These are phyloP conservation scores for Hypoxylon fragiforme DNA, from an alignment of 495 filamentous ascomycete genomes.

Conservation along the genomic window DNA sequence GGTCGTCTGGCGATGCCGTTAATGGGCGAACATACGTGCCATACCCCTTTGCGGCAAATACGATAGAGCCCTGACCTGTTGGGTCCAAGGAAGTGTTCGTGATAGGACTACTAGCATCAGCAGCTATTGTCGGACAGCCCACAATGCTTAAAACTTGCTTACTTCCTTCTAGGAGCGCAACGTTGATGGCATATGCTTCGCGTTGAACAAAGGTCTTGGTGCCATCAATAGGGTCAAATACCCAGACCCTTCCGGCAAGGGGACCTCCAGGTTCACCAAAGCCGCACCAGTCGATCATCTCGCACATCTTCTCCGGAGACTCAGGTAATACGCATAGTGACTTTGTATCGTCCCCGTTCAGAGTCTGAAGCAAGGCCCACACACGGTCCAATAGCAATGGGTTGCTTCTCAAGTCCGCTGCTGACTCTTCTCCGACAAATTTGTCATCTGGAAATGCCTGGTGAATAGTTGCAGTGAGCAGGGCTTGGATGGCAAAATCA, in stretches of 20 bases:
- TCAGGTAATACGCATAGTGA: slow-evolving; percentile 45
- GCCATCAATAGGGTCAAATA: slow-evolving; percentile 74
- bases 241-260: slow-evolving; percentile 56
- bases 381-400: slow-evolving; percentile 55
- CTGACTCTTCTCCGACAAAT: slow-evolving; percentile 66
- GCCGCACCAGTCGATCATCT: slow-evolving; percentile 64
- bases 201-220: slow-evolving; percentile 66
- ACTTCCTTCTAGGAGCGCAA: slow-evolving; percentile 45
- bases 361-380: slow-evolving; percentile 49
- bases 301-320: slow-evolving; percentile 59
- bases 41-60: slow-evolving; percentile 59
- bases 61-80: slow-evolving; percentile 57
- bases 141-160: slow-evolving; percentile 49
- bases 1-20: slow-evolving; percentile 5
- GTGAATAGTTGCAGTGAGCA: slow-evolving; percentile 60
- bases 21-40: slow-evolving; percentile 59
- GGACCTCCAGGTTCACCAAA: slow-evolving; percentile 44
- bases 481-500: slow-evolving; percentile 68
- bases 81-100: slow-evolving; percentile 51
- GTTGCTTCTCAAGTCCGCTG: slow-evolving; percentile 55
- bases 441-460: slow-evolving; percentile 57
- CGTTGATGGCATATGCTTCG: slow-evolving; percentile 62
- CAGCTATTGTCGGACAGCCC: slow-evolving; percentile 60
- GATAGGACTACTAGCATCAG: slow-evolving; percentile 38
- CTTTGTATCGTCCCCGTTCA: slow-evolving; percentile 36